Evolutionary conservation across 148 eudicot species (phyloP), one percentile per base, ranked within the genome.

Genomic region (Simmondsia chinensis): DNA sequence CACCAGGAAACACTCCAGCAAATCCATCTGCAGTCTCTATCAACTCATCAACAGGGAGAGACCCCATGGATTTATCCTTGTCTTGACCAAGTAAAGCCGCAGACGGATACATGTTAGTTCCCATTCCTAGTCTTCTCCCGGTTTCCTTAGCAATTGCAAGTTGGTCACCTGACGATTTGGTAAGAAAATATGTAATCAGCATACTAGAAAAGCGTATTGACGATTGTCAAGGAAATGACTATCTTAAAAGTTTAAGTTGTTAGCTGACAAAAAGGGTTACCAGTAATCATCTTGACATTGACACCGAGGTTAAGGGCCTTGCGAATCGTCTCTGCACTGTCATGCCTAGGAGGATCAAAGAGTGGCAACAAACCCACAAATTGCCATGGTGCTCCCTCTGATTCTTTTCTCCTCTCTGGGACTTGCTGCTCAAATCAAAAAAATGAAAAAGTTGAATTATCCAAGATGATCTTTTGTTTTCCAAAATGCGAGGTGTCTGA

Each of bases 101-200:
- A 33, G 96, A 87, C 3, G 96, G 96, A 52, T 87, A 87, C 96
- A 87, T 87, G 64, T 87, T 87, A 34, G 87, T 83, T 61, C 96
- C 96, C 96, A 87, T 87, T 20, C 96, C 96, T 47, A 87, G 88
- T 40, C 96, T 74, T 56, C 96, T 77, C 12, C 96, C 96, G 25
- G 96, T 87, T 73, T 87, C 96, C 66, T 87, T 87, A 46, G 64
- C 93, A 69, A 87, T 87, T 53, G 96, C 94, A 76, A 87, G 94
- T 60, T 83, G 94, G 60, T 85, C 95, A 57, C 95, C 94, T 83
- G 56, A n/a, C 30, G 5, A 11, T 39, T 50, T 22, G 24, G 27
- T 46, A n/a, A 33, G 20, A 11, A 39, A 33, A 39, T 20, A 24
- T 3, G 19, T 1, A 31, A 21, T 27, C 7, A 46, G 33, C 12